These are phyloP conservation scores for Alternaria postmessia DNA, from an alignment of 2,329 filamentous ascomycete genomes.

Conservation along the genomic window DNA sequence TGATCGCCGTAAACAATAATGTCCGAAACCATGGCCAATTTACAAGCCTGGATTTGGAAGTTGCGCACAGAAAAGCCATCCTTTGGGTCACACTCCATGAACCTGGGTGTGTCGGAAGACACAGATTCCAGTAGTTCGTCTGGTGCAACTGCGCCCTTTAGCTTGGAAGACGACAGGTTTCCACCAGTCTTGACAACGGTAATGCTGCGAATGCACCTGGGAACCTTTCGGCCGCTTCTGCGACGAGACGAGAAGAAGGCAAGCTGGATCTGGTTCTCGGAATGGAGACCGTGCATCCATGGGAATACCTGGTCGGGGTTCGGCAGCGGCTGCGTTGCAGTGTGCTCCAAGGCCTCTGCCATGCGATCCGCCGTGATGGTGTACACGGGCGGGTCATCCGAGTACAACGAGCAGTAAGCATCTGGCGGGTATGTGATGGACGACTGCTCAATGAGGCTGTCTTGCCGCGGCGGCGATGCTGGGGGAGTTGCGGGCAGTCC, in stretches of 20 bases:
- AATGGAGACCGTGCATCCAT: constrained; percentile 93
- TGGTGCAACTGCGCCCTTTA: constrained; percentile 87
- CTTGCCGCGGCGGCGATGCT: constrained; percentile 67
- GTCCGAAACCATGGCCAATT: constrained; percentile 86
- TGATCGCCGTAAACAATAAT: constrained; percentile 91
- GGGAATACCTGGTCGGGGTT: constrained; percentile 89
- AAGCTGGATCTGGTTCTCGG: constrained; percentile 86
- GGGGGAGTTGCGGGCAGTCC: constrained; percentile 64
- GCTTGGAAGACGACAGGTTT: constrained; percentile 73
- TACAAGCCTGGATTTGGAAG: constrained; percentile 94
- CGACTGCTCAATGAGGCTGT: constrained; percentile 63
- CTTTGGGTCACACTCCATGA: constrained; percentile 83
- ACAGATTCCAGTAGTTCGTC: constrained; percentile 74
- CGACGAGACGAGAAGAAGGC: constrained; percentile 86
- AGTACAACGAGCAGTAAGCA: constrained; percentile 64
- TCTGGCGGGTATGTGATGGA: constrained; percentile 81
- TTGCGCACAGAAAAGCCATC: constrained; percentile 96
- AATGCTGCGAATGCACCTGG: constrained; percentile 79
- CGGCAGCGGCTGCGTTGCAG: constrained; percentile 81
- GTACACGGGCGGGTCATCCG: constrained; percentile 68
- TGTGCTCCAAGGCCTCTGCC: constrained; percentile 76
- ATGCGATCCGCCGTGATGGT: constrained; percentile 74
- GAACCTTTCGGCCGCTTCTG: constrained; percentile 73
- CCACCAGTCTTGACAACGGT: constrained; percentile 90
- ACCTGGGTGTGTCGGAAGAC: constrained; percentile 63